A percentile compares a stretch with the other conserved stretches of the same genome.
These are phyloP conservation scores for Dothiorella sarmentorum DNA, from an alignment of 2,329 filamentous ascomycete species.

Conservation along the genomic window DNA sequence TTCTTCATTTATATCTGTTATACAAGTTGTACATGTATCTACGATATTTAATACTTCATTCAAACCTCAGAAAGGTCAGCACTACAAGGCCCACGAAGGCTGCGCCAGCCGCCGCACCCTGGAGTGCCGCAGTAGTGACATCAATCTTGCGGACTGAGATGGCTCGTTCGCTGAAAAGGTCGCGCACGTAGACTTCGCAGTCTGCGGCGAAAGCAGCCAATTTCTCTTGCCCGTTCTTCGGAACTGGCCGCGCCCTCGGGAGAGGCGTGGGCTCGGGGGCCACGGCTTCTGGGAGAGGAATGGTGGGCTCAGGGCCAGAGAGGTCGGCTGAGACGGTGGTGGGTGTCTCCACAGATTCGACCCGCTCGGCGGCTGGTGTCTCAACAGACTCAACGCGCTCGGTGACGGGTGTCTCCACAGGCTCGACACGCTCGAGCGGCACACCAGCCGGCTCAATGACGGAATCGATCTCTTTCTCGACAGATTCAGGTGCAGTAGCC, in stretches of 20 bases:
- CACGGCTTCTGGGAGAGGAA: slow-evolving; percentile 12
- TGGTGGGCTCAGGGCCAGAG: slow-evolving; percentile 1
- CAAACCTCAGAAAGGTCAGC: not conserved
- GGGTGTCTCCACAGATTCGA: not conserved
- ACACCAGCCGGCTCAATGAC: slow-evolving; percentile 22
- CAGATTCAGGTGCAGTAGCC: no score
- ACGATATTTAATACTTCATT: not conserved
- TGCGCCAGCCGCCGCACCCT: slow-evolving; percentile 43
- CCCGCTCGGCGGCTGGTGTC: slow-evolving; percentile 13
- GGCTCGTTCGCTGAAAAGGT: slow-evolving; percentile 43
- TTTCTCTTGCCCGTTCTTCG: not conserved
- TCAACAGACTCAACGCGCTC: not conserved
- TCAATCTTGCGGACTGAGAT: slow-evolving; percentile 46
- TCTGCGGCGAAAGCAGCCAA: slow-evolving; percentile 13
- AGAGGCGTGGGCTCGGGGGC: slow-evolving; percentile 11
- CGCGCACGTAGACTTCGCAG: slow-evolving; percentile 21
- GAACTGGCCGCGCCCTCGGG: slow-evolving; percentile 3
- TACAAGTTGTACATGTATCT: slow-evolving; percentile 11
- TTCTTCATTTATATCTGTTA: not conserved
- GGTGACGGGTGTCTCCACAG: not conserved
- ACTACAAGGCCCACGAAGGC: slow-evolving; percentile 27
- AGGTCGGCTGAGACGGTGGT: not conserved
- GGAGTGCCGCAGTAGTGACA: slow-evolving; percentile 44
- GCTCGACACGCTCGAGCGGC: slow-evolving; percentile 13
- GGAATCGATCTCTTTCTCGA: slow-evolving; percentile 27